Conservation (phyloP, 148 eudicot species). For the Vaccinium vitisidaea region DNA sequence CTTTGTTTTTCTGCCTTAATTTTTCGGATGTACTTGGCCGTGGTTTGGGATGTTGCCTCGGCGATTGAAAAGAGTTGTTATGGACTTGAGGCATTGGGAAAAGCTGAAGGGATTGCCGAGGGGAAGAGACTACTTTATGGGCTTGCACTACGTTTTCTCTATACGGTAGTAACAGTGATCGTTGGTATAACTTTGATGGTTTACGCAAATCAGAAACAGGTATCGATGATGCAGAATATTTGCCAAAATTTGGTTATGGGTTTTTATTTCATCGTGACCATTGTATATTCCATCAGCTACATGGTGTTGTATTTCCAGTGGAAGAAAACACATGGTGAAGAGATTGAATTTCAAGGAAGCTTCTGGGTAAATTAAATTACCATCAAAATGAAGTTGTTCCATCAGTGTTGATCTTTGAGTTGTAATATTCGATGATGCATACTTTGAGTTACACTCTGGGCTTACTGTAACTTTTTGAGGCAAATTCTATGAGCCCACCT, state of each 20-base stretch:
- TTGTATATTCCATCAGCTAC: slow-evolving; percentile 15
- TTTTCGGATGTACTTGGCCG: background rate
- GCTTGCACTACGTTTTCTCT: slow-evolving; percentile 23
- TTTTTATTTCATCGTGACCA: background rate
- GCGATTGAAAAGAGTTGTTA: background rate
- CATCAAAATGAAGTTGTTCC: too few relatives aligned
- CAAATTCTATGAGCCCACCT: too few relatives aligned
- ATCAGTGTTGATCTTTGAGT: too few relatives aligned
- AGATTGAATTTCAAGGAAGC: slow-evolving; percentile 18
- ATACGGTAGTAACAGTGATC: background rate
- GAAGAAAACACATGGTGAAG: slow-evolving; percentile 24
- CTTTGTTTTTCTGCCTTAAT: background rate
- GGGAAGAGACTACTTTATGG: slow-evolving; percentile 37
- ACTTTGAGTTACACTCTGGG: too few relatives aligned
- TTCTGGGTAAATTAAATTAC: too few relatives aligned
- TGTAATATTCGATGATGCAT: too few relatives aligned
- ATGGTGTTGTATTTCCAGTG: slow-evolving; percentile 27
- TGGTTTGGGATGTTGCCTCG: background rate
- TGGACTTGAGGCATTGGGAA: slow-evolving; percentile 12
- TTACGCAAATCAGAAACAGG: slow-evolving; percentile 12
- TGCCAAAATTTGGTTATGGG: background rate
- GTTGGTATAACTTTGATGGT: background rate
- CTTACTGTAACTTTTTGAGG: too few relatives aligned
- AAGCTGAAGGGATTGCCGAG: slow-evolving; percentile 31
- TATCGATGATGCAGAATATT: background rate